Evolutionary conservation across 768 basidiomycete species (phyloP), one percentile per base, ranked within the genome.

Genomic region (Mrakia gelida): DNA sequence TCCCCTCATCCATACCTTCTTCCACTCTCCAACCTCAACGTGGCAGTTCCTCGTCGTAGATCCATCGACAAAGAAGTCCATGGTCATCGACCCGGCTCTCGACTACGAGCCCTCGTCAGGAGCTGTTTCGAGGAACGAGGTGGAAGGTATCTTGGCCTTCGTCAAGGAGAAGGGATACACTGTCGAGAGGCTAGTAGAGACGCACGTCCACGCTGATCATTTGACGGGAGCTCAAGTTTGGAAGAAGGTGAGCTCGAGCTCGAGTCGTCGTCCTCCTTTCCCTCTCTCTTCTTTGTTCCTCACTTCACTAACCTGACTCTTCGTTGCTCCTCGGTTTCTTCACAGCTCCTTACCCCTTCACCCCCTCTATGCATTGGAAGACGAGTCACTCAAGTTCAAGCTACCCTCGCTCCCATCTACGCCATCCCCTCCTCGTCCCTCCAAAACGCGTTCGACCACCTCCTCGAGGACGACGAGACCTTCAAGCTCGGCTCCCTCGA

Each of bases 121-220:
- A 13, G 56, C 49, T 23, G 73, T 83, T 32, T 72, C 75, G 21
- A 81, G 80, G 8, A 45, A 78, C 11, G 76, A 80, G n/a, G 81
- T 80, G 5, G 77, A 79, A 32, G 80, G 77, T 0, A 62, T 83
- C 2, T 30, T 79, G 26, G 79, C 63, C 18, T 83, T 82, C 45
- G 61, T 81, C 32, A 30, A 73, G 23, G 56, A 78, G 2, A 16
- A 79, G n/a, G 80, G 71, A 0, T 78, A 80, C 56, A 54, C 1
- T 18, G 77, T 83, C 21, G 72, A 63, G 0, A 73, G 79, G 13
- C 79, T 83, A 30, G 59, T 82, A n/a, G 82, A 83, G 78, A 83
- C 81, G 23, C 82, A 83, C 68, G 82, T 81, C 2, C 82, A 83
- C 70, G 82, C 82, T 5, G 82, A 83, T 72, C 82, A 83, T 70